Base-by-base conservation (phyloP, 495 filamentous ascomycete genomes). In the Baudoinia panamericana region DNA sequence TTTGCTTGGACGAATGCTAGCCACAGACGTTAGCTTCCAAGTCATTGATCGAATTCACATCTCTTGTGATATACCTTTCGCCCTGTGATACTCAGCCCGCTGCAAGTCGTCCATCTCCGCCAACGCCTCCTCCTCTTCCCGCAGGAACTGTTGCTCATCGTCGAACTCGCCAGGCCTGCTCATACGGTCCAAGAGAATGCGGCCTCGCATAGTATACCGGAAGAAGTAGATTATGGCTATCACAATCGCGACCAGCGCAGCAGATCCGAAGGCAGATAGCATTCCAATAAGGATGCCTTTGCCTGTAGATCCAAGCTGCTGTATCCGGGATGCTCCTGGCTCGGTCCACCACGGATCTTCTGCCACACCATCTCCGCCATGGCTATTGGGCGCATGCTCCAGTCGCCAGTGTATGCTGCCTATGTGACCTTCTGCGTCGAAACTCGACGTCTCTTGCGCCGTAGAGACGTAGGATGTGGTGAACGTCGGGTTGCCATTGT, bases 41-140 rank as follows among this genome's bases (percentile, higher is more conserved):
- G n/a, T n/a, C n/a, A n/a, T n/a, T n/a, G n/a, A n/a, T n/a, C n/a
- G n/a, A n/a, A n/a, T n/a, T n/a, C n/a, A n/a, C n/a, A n/a, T n/a
- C n/a, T n/a, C n/a, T n/a, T n/a, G n/a, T n/a, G n/a, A 37, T 65
- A 42, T 70, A 96, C 90, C 86, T 76, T 97, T 97, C 12, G 90
- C 90, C 62, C 92, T 71, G 28, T 92, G 56, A 62, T 96, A 97
- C 57, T 96, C 92, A 23, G 75, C 75, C 61, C 82, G 71, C 55
- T 84, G 75, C 51, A 95, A 63, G 49, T 97, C 90, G 63, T 95
- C 90, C 92, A 96, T 96, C 39, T 69, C 69, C 64, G 93, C 92
- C 56, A 97, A 60, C 40, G 92, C 90, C 59, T 92, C 85, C 20
- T 83, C 85, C 73, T 97, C 90, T 62, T 96, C 90, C 47, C 81